Base-by-base conservation (phyloP, 2,329 filamentous ascomycete genomes). In the Calonectria honghensis region DNA sequence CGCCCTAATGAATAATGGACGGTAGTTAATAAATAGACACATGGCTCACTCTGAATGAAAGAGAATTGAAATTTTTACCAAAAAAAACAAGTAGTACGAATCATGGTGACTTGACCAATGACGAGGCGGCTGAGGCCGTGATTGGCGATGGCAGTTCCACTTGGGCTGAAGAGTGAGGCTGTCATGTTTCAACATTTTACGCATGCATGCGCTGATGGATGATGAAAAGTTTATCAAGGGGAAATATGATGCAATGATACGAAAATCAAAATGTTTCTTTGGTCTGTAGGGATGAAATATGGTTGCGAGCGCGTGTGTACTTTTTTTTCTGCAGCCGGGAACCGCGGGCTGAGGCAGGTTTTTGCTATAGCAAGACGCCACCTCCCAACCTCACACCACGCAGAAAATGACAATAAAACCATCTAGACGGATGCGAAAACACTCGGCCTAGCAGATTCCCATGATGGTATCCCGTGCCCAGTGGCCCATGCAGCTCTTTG, bases 401-500 rank as follows among this genome's bases (percentile, higher is more conserved):
- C n/a, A 29, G 31, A 52, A 59, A 50, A 27, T 27, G 7, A 13
- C 35, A 9, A 11, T 13, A 32, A 65, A 27, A 35, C 29, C 35
- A 24, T 10, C 24, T 24, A 41, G 31, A 65, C 39, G 52, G 32
- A 51, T 31, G 57, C 63, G 71, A 72, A n/a, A 54, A 24, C 2
- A n/a, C 4, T 3, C 13, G 6, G 20, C 2, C 20, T 7, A 11
- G 9, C 32, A 29, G 13, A 52, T 52, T 10, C 31, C 24, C 27
- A 61, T 61, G 20, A 67, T 27, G 13, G 32, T 31, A 27, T 59
- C 20, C 50, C 35, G 51, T 73, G 72, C 57, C 35, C 35, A 29
- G 24, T 27, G 57, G 57, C 9, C 57, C 57, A 63, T 63, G 57
- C 57, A 45, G 57, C 57, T 37, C 57, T 63, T 37, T 63, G 57